Evolutionary conservation across 179 eudicot species (phyloP).

Genomic region (Patellifolia procumbens): DNA sequence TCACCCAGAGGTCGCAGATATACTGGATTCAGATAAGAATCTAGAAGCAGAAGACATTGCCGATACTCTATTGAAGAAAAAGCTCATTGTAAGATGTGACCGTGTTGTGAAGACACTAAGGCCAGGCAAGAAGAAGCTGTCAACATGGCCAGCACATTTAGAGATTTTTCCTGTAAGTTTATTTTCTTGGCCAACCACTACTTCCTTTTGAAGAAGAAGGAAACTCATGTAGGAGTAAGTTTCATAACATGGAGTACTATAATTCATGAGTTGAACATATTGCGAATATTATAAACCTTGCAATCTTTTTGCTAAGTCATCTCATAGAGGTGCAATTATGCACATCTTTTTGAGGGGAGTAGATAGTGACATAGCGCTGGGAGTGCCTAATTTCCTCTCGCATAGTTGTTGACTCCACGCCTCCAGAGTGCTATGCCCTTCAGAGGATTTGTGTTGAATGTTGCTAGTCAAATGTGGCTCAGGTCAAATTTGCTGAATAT

Average conservation of each 20-base stretch:
- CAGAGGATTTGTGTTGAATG: background rate
- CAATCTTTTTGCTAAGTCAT: background rate
- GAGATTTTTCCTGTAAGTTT: conserved; percentile 81
- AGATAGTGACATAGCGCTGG: background rate
- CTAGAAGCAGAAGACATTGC: conserved; percentile 86
- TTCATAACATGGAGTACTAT: too few relatives aligned
- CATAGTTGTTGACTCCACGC: background rate
- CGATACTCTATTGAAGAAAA: conserved; percentile 65
- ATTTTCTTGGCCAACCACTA: background rate
- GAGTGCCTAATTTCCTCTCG: background rate
- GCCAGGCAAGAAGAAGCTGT: conserved; percentile 94
- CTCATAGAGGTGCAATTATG: background rate
- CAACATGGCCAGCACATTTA: conserved; percentile 99
- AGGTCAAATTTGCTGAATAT: background rate
- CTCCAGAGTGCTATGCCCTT: background rate
- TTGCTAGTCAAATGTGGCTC: background rate
- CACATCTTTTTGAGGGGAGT: background rate
- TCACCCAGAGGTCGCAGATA: conserved; percentile 76
- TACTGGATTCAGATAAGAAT: conserved; percentile 60
- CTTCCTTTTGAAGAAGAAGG: background rate
- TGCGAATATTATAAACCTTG: background rate
- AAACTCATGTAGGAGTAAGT: background rate
- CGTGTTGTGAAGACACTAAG: conserved; percentile 96
- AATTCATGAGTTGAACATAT: background rate
- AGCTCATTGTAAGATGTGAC: conserved; percentile 89